Evolutionary conservation across 495 filamentous ascomycete genomes (phyloP).

Genomic region (Xylaria intraflava): DNA sequence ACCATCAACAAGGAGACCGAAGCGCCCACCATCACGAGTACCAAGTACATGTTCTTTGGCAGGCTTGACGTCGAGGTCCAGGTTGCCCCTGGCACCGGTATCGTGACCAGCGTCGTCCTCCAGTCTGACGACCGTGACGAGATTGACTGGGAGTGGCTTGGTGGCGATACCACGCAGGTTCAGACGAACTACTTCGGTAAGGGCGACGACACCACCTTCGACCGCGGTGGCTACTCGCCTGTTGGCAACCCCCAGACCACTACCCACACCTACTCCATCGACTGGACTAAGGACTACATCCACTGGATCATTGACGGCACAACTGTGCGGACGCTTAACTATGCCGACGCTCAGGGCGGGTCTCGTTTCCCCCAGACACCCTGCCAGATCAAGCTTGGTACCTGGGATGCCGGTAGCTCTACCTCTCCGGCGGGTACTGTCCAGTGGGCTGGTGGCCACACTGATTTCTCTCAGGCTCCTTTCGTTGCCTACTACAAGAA

Average conservation of each 20-base stretch:
- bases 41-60: slow-evolving; percentile 76
- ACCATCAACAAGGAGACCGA: slow-evolving; percentile 68
- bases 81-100: slow-evolving; percentile 59
- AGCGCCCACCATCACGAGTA: slow-evolving; percentile 64
- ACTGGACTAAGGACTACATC: slow-evolving; percentile 71
- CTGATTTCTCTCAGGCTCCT: slow-evolving; percentile 68
- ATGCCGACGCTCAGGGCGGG: slow-evolving; percentile 51
- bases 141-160: slow-evolving; percentile 88
- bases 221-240: slow-evolving; percentile 63
- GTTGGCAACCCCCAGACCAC: slow-evolving; percentile 54
- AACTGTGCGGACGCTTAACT: slow-evolving; percentile 62
- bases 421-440: slow-evolving; percentile 67
- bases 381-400: slow-evolving; percentile 77
- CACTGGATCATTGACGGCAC: slow-evolving; percentile 77
- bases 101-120: slow-evolving; percentile 80
- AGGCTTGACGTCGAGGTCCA: slow-evolving; percentile 60
- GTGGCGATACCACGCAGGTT: slow-evolving; percentile 55
- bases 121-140: slow-evolving; percentile 91
- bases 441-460: slow-evolving; percentile 77
- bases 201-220: slow-evolving; percentile 68
- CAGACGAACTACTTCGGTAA: slow-evolving; percentile 96
- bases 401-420: slow-evolving; percentile 77
- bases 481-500: slow-evolving; percentile 81
- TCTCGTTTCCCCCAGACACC: slow-evolving; percentile 84
- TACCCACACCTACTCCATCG: slow-evolving; percentile 81